A percentile compares a stretch with the other conserved stretches of the same genome.
Evolutionary conservation across 306 rosid species (phyloP).

Genomic region (Rosa persica): DNA sequence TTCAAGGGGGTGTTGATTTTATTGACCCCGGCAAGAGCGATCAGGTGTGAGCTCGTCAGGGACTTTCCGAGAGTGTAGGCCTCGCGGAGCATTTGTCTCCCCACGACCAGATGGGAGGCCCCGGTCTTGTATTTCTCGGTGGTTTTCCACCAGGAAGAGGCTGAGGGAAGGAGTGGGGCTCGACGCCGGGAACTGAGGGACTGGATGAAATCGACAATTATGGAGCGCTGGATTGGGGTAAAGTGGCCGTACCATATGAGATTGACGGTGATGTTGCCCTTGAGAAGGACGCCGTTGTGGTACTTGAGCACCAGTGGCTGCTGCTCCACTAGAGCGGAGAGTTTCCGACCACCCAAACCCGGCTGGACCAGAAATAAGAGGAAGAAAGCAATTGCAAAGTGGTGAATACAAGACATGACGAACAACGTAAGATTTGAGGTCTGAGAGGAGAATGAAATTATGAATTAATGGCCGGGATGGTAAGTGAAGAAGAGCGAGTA

Average conservation of each 20-base stretch:
- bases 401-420: conserved; percentile 41
- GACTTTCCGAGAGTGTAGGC: conserved; percentile 60
- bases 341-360: conserved; percentile 28
- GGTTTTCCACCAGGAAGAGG: conserved; percentile 81
- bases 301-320: conserved; percentile 73
- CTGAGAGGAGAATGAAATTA: not conserved
- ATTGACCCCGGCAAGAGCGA: conserved; percentile 35
- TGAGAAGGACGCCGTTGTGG: conserved; percentile 83
- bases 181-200: conserved; percentile 35
- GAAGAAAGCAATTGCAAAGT: conserved; percentile 30
- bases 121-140: conserved; percentile 71
- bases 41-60: conserved; percentile 39
- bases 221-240: conserved; percentile 71
- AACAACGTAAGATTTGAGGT: too few species aligned
- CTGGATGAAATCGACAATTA: conserved; percentile 68
- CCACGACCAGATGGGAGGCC: conserved; percentile 57
- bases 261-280: conserved; percentile 75
- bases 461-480: not conserved
- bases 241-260: conserved; percentile 84
- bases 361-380: not conserved
- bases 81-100: conserved; percentile 63
- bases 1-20: conserved; percentile 46
- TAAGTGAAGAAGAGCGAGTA: not conserved
- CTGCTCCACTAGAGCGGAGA: conserved; percentile 49
- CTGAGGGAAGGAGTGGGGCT: conserved; percentile 45